phyloP scores from a whole-genome alignment of 2,329 filamentous ascomycete species.

The Colletotrichum agaves region DNA sequence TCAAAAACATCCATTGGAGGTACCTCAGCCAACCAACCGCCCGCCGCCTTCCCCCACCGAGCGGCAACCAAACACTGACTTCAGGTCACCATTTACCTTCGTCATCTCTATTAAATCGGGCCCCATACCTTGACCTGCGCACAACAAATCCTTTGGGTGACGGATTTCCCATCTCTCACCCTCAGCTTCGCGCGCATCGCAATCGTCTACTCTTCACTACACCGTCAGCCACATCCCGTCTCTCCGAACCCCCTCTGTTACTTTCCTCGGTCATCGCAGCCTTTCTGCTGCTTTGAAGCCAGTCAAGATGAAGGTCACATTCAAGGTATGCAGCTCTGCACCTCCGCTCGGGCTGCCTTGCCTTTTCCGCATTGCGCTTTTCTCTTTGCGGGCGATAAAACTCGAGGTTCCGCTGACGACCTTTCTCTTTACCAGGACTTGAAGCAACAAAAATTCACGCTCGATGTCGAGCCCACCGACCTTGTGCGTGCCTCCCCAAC shows the following conservation, averaged over 20 bases:
- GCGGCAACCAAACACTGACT: constrained; percentile 36
- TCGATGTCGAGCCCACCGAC: constrained; percentile 93
- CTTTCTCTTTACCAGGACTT: constrained; percentile 73
- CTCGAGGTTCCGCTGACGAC: constrained; percentile 30
- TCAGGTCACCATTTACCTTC: constrained; percentile 38
- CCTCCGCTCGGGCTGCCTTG: not conserved
- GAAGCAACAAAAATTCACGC: constrained; percentile 97
- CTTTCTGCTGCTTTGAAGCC: constrained; percentile 47
- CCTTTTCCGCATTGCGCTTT: not conserved
- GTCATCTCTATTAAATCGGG: constrained; percentile 38
- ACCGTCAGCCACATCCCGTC: not conserved
- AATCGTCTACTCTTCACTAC: not conserved
- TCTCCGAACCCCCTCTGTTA: not conserved
- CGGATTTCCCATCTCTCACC: constrained; percentile 33
- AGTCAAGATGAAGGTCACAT: constrained; percentile 75
- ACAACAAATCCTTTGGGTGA: constrained; percentile 31
- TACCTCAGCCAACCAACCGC: constrained; percentile 34
- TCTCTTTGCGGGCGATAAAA: not conserved
- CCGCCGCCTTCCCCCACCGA: constrained; percentile 31
- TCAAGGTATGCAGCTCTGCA: constrained; percentile 61
- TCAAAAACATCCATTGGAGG: not conserved
- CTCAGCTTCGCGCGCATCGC: constrained; percentile 13
- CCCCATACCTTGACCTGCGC: constrained; percentile 26
- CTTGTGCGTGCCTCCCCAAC: constrained; percentile 71
- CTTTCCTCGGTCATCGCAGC: constrained; percentile 36